These are phyloP conservation scores for Populus davidiana DNA, from an alignment of 345 rosid species.

Conservation along the genomic window DNA sequence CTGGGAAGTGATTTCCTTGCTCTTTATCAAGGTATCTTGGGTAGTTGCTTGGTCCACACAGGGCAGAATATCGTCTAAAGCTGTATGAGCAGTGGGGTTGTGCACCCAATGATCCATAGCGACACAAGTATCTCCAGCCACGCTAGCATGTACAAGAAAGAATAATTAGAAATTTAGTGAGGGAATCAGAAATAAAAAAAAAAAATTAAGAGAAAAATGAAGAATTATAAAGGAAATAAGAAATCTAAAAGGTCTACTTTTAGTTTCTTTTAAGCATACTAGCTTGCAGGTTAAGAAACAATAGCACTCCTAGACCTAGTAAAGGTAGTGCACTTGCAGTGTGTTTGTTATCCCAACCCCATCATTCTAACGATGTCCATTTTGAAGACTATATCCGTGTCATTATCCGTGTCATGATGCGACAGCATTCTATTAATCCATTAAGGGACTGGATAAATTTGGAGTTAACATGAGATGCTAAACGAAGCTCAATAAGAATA, in stretches of 20 bases:
- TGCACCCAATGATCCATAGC: constrained; percentile 89
- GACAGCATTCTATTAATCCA: neutral
- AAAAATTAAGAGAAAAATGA: neutral
- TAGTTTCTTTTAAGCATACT: neutral
- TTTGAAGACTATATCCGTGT: neutral
- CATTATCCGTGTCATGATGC: neutral
- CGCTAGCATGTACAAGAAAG: constrained; percentile 40
- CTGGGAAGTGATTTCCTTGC: constrained; percentile 73
- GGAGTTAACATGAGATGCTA: too few species aligned
- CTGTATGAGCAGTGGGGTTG: constrained; percentile 74
- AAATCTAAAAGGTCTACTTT: neutral
- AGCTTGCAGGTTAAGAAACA: neutral
- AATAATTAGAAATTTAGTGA: neutral
- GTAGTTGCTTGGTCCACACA: constrained; percentile 78
- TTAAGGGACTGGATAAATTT: too few species aligned
- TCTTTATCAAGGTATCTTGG: constrained; percentile 60
- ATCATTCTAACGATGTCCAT: neutral
- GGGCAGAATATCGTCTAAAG: constrained; percentile 79
- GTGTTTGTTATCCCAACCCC: neutral
- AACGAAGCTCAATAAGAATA: neutral
- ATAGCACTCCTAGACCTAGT: neutral
- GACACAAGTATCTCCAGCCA: constrained; percentile 77
- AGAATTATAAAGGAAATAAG: neutral
- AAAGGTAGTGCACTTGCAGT: neutral
- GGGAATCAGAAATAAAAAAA: too few species aligned